These are phyloP conservation scores for Botrytis tulipae DNA, from an alignment of 2,329 filamentous ascomycete genomes.

Conservation along the genomic window DNA sequence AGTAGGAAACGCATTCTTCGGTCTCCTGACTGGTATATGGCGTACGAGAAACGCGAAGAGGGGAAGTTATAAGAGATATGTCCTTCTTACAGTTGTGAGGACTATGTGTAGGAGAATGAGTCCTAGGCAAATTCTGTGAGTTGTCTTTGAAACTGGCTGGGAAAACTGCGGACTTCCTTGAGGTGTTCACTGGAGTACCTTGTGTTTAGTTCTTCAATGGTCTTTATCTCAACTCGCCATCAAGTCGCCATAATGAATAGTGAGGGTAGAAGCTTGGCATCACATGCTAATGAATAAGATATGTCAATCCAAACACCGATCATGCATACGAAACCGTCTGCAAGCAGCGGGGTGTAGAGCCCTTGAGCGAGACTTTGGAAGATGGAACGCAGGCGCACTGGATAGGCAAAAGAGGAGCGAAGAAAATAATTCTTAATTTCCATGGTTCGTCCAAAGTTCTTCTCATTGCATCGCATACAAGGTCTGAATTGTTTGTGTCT, in stretches of 20 bases:
- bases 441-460: conserved; percentile 40
- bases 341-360: conserved; percentile 28
- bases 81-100: conserved; percentile 27
- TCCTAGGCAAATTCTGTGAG: conserved; percentile 30
- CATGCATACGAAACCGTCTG: conserved; percentile 31
- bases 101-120: conserved; percentile 23
- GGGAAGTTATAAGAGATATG: conserved; percentile 27
- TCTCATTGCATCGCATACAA: not conserved
- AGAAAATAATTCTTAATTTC: conserved; percentile 47
- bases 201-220: not conserved
- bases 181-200: not conserved
- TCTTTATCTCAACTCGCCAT: not conserved
- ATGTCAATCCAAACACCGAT: conserved; percentile 28
- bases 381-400: conserved; percentile 47
- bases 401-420: conserved; percentile 43
- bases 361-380: conserved; percentile 31
- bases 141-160: not conserved
- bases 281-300: conserved; percentile 24
- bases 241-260: not conserved
- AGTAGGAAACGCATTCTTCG: conserved; percentile 26
- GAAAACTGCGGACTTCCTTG: not conserved
- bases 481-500: not conserved
- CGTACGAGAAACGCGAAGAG: conserved; percentile 23
- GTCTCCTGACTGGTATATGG: conserved; percentile 28
- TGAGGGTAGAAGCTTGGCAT: not conserved